These are phyloP conservation scores for Ogataea wickerhamii DNA, from an alignment of 805 yeast genomes.

Conservation along the genomic window DNA sequence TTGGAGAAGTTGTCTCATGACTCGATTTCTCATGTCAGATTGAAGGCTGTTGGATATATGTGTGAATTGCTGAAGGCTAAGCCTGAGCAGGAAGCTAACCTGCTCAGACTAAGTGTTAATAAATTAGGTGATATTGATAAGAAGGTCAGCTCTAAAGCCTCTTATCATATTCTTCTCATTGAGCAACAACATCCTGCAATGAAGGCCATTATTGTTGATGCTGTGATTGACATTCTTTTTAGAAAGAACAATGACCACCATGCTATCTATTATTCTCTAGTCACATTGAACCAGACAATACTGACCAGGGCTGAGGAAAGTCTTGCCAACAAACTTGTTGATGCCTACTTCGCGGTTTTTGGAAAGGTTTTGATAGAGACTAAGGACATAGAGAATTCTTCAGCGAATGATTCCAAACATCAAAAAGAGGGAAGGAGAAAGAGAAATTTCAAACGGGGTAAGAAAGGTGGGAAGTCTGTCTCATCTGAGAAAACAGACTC, in stretches of 20 bases:
- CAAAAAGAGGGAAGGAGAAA: conserved; percentile 61
- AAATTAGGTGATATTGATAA: conserved; percentile 92
- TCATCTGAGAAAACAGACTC: conserved; percentile 59
- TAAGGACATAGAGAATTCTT: conserved; percentile 42
- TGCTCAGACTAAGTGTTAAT: conserved; percentile 84
- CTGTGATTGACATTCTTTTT: conserved; percentile 77
- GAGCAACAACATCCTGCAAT: conserved; percentile 95
- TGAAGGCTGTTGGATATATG: conserved; percentile 69
- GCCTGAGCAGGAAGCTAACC: conserved; percentile 95
- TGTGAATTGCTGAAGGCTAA: conserved; percentile 77
- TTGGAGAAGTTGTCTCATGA: conserved; percentile 86
- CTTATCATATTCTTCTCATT: conserved; percentile 71
- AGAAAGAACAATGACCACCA: conserved; percentile 77
- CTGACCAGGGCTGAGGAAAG: conserved; percentile 70
- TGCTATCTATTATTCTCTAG: conserved; percentile 80
- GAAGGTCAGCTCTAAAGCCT: conserved; percentile 85
- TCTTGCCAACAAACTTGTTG: conserved; percentile 79
- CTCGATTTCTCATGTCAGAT: conserved; percentile 82
- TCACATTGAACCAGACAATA: conserved; percentile 91
- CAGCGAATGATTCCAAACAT: conserved; percentile 42
- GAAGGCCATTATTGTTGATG: conserved; percentile 76
- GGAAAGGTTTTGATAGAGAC: conserved; percentile 75
- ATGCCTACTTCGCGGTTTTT: conserved; percentile 81
- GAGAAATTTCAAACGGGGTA: conserved; percentile 75
- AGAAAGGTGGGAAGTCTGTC: conserved; percentile 83